phyloP scores from a whole-genome alignment of 805 yeast genomes.

The Komagataella ulmi region DNA sequence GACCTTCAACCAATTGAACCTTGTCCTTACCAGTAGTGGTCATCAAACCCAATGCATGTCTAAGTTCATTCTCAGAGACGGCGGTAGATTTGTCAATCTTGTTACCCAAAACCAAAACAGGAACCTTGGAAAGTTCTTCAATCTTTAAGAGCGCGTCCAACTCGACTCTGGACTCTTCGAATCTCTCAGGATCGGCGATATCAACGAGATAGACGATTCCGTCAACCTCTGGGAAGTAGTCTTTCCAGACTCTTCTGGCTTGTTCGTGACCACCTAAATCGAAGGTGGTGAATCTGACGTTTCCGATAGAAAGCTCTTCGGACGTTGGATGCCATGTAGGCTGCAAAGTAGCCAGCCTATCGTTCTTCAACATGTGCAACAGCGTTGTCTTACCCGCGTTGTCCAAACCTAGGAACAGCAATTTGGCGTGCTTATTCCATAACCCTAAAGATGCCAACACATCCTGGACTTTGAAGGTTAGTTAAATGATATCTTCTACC shows the following conservation, averaged over 20 bases:
- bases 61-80: conserved; percentile 87
- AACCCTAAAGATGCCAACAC: conserved; percentile 67
- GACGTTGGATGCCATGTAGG: conserved; percentile 99
- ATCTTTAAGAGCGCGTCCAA: conserved; percentile 86
- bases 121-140: conserved; percentile 82
- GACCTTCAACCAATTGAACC: conserved; percentile 48
- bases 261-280: conserved; percentile 98
- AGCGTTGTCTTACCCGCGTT: conserved; percentile 96
- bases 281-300: conserved; percentile 92
- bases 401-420: conserved; percentile 90
- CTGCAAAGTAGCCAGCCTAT: conserved; percentile 92
- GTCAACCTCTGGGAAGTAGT: conserved; percentile 97
- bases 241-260: conserved; percentile 99
- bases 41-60: conserved; percentile 78
- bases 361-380: conserved; percentile 80
- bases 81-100: conserved; percentile 93
- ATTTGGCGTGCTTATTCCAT: conserved; percentile 92
- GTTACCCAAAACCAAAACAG: conserved; percentile 90
- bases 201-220: conserved; percentile 95
- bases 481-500: background rate
- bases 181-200: conserved; percentile 93
- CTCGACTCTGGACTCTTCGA: conserved; percentile 90
- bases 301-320: conserved; percentile 94
- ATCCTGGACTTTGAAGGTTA: conserved; percentile 41
- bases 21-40: conserved; percentile 86